phyloP scores from a whole-genome alignment of 2,329 filamentous ascomycete genomes.

The Biscogniauxia sp. region DNA sequence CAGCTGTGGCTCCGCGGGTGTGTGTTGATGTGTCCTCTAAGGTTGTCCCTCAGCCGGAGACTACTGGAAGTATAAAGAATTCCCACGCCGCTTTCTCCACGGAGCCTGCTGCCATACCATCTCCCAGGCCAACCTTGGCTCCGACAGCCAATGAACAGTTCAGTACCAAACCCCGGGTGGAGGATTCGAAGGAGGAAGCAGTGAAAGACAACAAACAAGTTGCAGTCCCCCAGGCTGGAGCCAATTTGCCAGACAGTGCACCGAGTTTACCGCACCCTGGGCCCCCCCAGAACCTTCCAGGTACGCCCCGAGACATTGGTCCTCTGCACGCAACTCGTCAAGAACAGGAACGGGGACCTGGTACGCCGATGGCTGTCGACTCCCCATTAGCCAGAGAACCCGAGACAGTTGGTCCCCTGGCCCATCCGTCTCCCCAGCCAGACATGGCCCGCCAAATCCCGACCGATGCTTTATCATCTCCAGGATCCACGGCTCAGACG shows the following conservation, averaged over 20 bases:
- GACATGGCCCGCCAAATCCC: slow-evolving; percentile 34
- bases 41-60: neutral
- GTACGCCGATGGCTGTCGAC: slow-evolving; percentile 18
- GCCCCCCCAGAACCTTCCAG: slow-evolving; percentile 2
- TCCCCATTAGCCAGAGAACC: slow-evolving; percentile 4
- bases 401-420: slow-evolving; percentile 27
- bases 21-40: slow-evolving; percentile 11
- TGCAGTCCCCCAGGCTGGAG: slow-evolving; percentile 2
- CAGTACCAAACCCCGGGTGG: slow-evolving; percentile 1
- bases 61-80: slow-evolving; percentile 4
- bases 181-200: slow-evolving; percentile 1
- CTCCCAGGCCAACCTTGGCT: slow-evolving; percentile 7
- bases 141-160: slow-evolving; percentile 7
- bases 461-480: slow-evolving; percentile 50
- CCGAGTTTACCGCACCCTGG: slow-evolving; percentile 4
- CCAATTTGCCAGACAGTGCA: neutral
- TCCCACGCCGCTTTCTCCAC: slow-evolving; percentile 10
- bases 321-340: slow-evolving; percentile 5
- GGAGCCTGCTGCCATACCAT: neutral
- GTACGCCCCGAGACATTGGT: slow-evolving; percentile 1
- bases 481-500: slow-evolving; percentile 69
- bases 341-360: neutral
- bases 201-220: slow-evolving; percentile 4
- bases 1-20: slow-evolving; percentile 8
- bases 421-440: slow-evolving; percentile 34